phyloP scores from a whole-genome alignment of 2,329 filamentous ascomycete genomes.

The Rhynchosporium graminicola region DNA sequence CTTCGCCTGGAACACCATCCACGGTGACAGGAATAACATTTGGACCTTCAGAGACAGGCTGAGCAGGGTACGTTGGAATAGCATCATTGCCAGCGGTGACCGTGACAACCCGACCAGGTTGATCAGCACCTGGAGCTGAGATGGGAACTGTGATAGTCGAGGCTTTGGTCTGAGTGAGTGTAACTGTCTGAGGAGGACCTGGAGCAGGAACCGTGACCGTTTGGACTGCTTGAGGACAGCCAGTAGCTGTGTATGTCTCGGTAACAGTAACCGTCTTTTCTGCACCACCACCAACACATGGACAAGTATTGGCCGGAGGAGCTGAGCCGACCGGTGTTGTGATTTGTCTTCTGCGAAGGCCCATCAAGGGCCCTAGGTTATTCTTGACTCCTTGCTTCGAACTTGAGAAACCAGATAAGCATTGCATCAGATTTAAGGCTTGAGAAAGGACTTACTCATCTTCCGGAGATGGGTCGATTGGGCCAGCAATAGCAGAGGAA shows the following conservation, averaged over 20 bases:
- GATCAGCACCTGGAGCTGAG: constrained; percentile 2
- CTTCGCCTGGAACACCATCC: background rate
- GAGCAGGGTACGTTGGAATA: background rate
- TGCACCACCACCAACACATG: background rate
- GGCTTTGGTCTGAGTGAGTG: background rate
- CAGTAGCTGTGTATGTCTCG: constrained; percentile 8
- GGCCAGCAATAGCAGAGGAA: constrained; percentile 29
- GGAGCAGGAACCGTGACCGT: background rate
- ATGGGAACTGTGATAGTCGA: background rate
- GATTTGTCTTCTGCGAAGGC: constrained; percentile 1
- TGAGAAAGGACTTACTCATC: constrained; percentile 12
- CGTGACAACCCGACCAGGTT: constrained; percentile 10
- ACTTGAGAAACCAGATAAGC: background rate
- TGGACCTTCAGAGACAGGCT: background rate
- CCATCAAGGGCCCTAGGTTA: background rate
- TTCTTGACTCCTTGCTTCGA: constrained; percentile 5
- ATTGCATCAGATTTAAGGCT: background rate
- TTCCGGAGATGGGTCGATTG: constrained; percentile 22
- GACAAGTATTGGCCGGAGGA: background rate
- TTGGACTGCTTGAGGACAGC: background rate
- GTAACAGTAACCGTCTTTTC: constrained; percentile 13
- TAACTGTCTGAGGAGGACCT: background rate
- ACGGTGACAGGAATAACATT: constrained; percentile 8
- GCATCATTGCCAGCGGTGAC: constrained; percentile 2
- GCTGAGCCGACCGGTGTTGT: background rate